A percentile compares a stretch with the other conserved stretches of the same genome.
These are phyloP conservation scores for Geotrichum phurueaensis DNA, from an alignment of 1,139 yeast genomes.

Conservation along the genomic window DNA sequence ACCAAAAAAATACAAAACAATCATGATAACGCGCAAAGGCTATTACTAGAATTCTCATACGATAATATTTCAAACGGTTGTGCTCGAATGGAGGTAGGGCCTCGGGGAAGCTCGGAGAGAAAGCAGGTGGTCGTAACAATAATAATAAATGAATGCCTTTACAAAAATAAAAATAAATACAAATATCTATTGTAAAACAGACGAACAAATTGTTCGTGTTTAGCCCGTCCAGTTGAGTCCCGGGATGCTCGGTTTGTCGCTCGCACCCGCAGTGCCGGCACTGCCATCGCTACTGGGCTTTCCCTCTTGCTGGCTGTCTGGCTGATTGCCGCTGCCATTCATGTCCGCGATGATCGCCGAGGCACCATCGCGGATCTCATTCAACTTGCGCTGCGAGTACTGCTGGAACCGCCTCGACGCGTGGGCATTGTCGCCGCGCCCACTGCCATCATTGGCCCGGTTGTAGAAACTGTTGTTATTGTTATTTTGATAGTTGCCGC, in stretches of 20 bases:
- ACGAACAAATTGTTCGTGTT: not conserved
- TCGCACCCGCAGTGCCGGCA: conserved; percentile 3
- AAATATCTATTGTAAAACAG: not conserved
- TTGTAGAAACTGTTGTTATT: not conserved
- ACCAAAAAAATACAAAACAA: not conserved
- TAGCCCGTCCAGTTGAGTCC: conserved; percentile 12
- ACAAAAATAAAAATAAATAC: not conserved
- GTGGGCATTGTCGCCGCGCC: not conserved
- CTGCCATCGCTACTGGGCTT: not conserved
- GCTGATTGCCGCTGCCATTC: not conserved
- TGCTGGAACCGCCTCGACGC: not conserved
- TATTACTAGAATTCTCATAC: not conserved
- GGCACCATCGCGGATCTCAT: conserved; percentile 3
- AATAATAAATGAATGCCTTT: not conserved
- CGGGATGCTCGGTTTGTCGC: conserved; percentile 8
- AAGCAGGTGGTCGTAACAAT: not conserved
- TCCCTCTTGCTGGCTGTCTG: not conserved
- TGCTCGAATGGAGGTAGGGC: not conserved
- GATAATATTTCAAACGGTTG: not conserved
- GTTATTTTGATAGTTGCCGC: not conserved
- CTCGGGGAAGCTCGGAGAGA: not conserved
- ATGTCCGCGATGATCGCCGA: conserved; percentile 6
- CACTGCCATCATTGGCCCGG: not conserved
- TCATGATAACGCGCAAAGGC: not conserved
- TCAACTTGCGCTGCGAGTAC: not conserved